phyloP scores from a whole-genome alignment of 208 protist species.

The Acanthamoeba divionensis region DNA sequence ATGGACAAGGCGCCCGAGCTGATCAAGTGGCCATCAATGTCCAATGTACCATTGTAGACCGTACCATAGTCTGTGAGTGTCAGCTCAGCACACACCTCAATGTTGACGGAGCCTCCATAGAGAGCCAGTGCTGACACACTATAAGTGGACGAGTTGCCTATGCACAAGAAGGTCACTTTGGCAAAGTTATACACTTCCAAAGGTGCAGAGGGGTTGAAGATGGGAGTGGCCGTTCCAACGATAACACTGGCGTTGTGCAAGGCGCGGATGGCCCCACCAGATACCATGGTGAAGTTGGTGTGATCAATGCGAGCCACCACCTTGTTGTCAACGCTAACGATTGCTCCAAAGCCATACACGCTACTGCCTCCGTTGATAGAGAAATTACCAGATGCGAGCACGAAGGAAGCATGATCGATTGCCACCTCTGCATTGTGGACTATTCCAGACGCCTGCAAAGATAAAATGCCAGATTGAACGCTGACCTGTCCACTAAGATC shows the following conservation, averaged over 20 bases:
- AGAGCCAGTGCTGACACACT: too few species aligned
- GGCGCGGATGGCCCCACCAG: background rate
- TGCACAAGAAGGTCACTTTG: too few species aligned
- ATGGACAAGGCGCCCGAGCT: background rate
- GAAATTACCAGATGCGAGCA: conserved; percentile 17
- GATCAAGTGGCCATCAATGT: background rate
- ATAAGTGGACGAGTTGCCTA: too few species aligned
- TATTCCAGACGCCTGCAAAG: too few species aligned
- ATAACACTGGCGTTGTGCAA: conserved; percentile 9
- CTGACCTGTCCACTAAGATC: too few species aligned
- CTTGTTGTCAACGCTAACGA: background rate
- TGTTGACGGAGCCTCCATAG: background rate
- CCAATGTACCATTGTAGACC: background rate
- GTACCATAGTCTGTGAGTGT: background rate
- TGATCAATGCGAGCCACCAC: background rate
- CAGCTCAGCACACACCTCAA: background rate
- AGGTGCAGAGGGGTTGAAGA: background rate
- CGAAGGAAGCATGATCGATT: background rate
- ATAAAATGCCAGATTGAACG: too few species aligned
- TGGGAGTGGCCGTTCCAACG: background rate
- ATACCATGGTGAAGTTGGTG: background rate
- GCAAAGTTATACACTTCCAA: background rate
- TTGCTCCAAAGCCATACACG: background rate
- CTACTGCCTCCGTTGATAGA: background rate
- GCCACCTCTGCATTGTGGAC: too few species aligned